Evolutionary conservation across 495 filamentous ascomycete genomes (phyloP).

Genomic region (Penicillium riverlandense): DNA sequence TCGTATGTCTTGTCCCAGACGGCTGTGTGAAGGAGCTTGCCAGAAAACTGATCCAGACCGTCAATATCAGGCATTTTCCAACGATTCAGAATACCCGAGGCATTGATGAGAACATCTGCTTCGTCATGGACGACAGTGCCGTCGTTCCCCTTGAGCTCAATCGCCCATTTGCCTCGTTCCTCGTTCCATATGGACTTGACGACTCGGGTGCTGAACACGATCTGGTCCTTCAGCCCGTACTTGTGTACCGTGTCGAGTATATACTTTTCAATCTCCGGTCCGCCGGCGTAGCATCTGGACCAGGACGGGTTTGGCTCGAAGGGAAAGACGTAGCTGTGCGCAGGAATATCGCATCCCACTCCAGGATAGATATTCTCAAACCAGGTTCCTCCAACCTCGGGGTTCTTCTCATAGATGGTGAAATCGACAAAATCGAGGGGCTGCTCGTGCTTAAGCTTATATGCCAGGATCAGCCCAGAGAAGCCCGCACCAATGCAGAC

Average conservation of each 20-base stretch:
- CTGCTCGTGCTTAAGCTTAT: conserved; percentile 20
- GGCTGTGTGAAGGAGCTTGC: conserved; percentile 42
- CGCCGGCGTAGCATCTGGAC: conserved; percentile 48
- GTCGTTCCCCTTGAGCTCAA: conserved; percentile 28
- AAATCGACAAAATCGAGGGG: conserved; percentile 14
- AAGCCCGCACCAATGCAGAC: conserved; percentile 33
- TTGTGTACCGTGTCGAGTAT: conserved; percentile 44
- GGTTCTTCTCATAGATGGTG: conserved; percentile 33
- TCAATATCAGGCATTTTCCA: conserved; percentile 42
- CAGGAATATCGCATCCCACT: conserved; percentile 23
- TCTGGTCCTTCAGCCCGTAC: conserved; percentile 43
- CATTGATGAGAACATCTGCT: conserved; percentile 41
- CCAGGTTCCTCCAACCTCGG: conserved; percentile 33
- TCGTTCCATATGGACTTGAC: conserved; percentile 44
- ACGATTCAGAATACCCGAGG: conserved; percentile 41
- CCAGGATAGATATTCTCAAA: conserved; percentile 32
- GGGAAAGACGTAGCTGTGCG: conserved; percentile 35
- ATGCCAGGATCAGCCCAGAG: conserved; percentile 28
- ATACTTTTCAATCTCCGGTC: conserved; percentile 53
- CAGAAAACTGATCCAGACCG: conserved; percentile 40
- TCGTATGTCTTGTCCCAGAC: conserved; percentile 36
- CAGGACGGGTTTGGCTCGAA: conserved; percentile 58
- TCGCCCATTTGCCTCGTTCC: conserved; percentile 31
- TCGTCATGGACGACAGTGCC: conserved; percentile 1
- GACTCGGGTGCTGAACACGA: conserved; percentile 36